phyloP scores from a whole-genome alignment of 768 basidiomycete species.

The Galerina sulciceps region DNA sequence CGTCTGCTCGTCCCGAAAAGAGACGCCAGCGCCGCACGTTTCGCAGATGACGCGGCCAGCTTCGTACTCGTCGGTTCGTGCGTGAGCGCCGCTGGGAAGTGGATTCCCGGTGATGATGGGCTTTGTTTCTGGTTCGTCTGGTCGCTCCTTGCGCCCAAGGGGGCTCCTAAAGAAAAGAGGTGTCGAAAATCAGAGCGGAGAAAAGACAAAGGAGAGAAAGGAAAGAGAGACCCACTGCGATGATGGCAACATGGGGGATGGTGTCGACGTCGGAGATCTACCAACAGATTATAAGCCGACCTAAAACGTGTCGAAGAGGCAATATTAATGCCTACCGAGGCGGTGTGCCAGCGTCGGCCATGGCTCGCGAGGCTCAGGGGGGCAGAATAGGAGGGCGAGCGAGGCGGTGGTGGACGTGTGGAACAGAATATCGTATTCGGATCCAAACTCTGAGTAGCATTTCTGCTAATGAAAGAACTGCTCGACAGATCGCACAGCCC shows the following conservation, averaged over 20 bases:
- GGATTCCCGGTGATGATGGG: neutral
- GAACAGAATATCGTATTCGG: conserved; percentile 24
- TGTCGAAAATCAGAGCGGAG: too few relatives aligned
- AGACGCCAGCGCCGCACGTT: conserved; percentile 61
- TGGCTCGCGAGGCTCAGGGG: neutral
- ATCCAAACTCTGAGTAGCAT: conserved; percentile 21
- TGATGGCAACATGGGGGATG: conserved; percentile 11
- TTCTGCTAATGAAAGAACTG: neutral
- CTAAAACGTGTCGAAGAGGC: too few relatives aligned
- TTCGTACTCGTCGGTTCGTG: conserved; percentile 55
- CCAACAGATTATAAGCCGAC: neutral
- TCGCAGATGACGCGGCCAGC: conserved; percentile 70
- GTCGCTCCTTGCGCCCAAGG: conserved; percentile 33
- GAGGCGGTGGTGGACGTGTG: conserved; percentile 2
- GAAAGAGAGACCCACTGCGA: conserved; percentile 5
- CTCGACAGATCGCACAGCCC: conserved; percentile 6
- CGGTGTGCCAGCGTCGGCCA: neutral
- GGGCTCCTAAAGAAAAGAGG: conserved; percentile 22
- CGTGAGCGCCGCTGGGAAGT: conserved; percentile 8
- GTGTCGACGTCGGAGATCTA: conserved; percentile 9
- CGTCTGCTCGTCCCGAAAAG: too few relatives aligned
- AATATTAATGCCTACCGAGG: neutral
- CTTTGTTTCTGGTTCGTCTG: conserved; percentile 14
- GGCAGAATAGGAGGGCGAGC: conserved; percentile 4
- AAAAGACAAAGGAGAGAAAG: neutral